Conservation (phyloP, 352 stramenopile species). For the Nothophytophthora sp. region DNA sequence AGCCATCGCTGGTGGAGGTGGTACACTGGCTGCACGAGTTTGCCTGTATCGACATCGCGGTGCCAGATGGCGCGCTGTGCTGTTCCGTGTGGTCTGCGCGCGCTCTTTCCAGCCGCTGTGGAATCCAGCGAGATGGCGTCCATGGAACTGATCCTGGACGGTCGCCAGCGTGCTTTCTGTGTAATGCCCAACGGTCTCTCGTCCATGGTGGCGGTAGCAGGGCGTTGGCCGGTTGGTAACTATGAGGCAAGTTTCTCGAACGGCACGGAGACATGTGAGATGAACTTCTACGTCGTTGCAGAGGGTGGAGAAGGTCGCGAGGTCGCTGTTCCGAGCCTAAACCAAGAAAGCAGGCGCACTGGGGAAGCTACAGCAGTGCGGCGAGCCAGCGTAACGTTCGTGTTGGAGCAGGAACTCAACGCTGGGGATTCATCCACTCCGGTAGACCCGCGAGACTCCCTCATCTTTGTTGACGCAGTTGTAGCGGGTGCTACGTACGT, state of each 20-base stretch:
- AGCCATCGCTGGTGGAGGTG: conserved; percentile 1
- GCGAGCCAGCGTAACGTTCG: conserved; percentile 2
- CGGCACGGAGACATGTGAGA: background rate
- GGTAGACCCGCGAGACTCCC: background rate
- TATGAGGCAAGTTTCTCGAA: conserved; percentile 7
- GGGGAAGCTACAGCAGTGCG: background rate
- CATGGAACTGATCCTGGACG: conserved; percentile 1
- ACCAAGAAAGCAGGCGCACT: too few relatives aligned
- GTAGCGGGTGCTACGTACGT: conserved; percentile 5
- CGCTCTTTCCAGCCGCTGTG: background rate
- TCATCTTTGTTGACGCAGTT: conserved; percentile 6
- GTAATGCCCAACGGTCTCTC: conserved; percentile 25
- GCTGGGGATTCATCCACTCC: background rate
- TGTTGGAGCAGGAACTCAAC: conserved; percentile 1
- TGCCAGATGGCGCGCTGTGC: conserved; percentile 4
- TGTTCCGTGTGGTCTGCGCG: conserved; percentile 10
- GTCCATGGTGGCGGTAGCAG: conserved; percentile 10
- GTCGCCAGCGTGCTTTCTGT: conserved; percentile 5
- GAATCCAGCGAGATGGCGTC: too few relatives aligned
- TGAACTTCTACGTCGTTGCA: conserved; percentile 9
- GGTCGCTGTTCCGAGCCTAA: too few relatives aligned
- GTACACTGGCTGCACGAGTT: conserved; percentile 4
- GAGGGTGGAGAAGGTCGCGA: too few relatives aligned
- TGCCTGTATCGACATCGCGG: conserved; percentile 11
- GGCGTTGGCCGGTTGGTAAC: conserved; percentile 15